phyloP scores from a whole-genome alignment of 108 stramenopile genomes.

The Poteriospumella lacustris region DNA sequence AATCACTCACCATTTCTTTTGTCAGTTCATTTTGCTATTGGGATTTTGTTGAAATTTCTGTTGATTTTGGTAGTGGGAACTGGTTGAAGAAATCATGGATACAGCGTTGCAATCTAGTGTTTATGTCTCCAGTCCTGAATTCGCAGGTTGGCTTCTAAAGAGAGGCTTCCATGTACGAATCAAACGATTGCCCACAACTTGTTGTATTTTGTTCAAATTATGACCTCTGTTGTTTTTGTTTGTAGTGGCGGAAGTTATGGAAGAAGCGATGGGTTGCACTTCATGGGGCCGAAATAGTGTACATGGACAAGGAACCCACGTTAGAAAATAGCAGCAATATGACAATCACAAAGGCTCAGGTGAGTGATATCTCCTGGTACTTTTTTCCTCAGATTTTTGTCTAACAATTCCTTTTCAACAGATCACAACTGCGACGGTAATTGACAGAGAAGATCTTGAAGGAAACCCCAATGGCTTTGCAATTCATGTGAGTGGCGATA shows the following conservation, averaged over 20 bases:
- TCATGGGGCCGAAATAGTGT: constrained; percentile 26
- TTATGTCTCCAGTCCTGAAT: constrained; percentile 21
- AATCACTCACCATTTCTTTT: no score
- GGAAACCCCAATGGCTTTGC: constrained; percentile 22
- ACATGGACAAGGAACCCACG: constrained; percentile 27
- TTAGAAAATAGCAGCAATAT: neutral
- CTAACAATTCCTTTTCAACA: neutral
- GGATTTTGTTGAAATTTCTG: no score
- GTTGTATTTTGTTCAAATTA: neutral
- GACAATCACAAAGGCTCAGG: constrained; percentile 27
- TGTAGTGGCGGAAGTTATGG: constrained; percentile 27
- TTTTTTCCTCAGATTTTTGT: no score
- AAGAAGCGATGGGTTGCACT: constrained; percentile 23
- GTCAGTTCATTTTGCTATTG: no score
- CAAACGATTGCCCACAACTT: neutral
- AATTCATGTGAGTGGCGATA: constrained; percentile 24
- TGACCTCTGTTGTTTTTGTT: neutral
- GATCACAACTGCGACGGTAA: constrained; percentile 21
- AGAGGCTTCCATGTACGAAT: constrained; percentile 11
- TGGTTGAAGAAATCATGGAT: no score
- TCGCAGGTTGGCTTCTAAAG: constrained; percentile 11
- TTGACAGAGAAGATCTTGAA: constrained; percentile 28
- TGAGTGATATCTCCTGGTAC: neutral
- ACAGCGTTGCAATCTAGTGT: constrained; percentile 20
- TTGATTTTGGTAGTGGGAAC: no score